Evolutionary conservation across 2,329 filamentous ascomycete species (phyloP).

Genomic region (Dactylellina drechsleri): DNA sequence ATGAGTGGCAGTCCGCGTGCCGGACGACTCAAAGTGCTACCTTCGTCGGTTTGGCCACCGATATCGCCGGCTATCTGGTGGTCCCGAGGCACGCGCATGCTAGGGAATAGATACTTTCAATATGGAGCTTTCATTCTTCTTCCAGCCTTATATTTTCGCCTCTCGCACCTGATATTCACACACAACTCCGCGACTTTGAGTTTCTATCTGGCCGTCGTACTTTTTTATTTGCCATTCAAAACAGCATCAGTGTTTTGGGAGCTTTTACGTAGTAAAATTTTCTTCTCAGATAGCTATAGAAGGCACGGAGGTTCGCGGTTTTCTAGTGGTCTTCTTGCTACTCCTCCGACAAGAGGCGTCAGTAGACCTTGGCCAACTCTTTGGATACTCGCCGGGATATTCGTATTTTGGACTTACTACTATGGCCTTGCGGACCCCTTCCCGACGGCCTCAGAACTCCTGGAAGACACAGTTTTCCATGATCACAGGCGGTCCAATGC

Average conservation of each 20-base stretch:
- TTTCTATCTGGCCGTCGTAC: constrained; percentile 35
- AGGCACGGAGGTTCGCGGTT: constrained; percentile 18
- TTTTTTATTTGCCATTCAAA: constrained; percentile 34
- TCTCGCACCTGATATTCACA: constrained; percentile 43
- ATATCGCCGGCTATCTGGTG: constrained; percentile 17
- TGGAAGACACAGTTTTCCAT: constrained; percentile 18
- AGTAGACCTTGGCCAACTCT: neutral
- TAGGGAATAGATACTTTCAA: constrained; percentile 10
- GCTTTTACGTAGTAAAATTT: neutral
- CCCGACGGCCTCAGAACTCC: constrained; percentile 16
- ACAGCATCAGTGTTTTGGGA: constrained; percentile 21
- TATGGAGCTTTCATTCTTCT: constrained; percentile 27
- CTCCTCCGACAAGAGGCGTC: neutral
- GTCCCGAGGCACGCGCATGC: neutral
- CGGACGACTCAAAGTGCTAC: constrained; percentile 5
- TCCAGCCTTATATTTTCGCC: constrained; percentile 35
- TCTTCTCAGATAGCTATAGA: neutral
- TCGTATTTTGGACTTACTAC: constrained; percentile 25
- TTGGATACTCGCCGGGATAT: constrained; percentile 30
- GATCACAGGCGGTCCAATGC: constrained; percentile 30
- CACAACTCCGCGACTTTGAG: constrained; percentile 49
- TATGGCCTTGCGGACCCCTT: constrained; percentile 33
- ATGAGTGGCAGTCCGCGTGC: neutral
- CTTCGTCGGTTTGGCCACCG: constrained; percentile 4
- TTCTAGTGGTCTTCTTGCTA: constrained; percentile 18